Evolutionary conservation across 441 rosid genomes (phyloP), one percentile per base, ranked within the genome.

Genomic region (Syzygium syzygioides): DNA sequence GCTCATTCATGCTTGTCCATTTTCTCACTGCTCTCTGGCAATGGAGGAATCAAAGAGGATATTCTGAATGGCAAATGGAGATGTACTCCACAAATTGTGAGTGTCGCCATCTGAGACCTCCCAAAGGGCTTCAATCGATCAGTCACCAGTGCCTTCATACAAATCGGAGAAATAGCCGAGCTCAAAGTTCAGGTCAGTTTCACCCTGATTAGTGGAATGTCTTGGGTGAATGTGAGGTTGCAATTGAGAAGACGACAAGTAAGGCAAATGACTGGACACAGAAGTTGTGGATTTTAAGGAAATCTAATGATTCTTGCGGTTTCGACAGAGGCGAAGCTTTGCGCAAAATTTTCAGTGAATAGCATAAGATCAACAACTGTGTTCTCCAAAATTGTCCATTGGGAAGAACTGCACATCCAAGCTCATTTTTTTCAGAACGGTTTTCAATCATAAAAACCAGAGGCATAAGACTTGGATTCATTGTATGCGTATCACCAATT

Each of bases 301-400:
- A 53, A 32, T 32, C 17, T 1, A 55, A 55, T 13, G 45, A 32
- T 23, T 55, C 32, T 53, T 85, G 66, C 7, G 52, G 87, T 59
- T 85, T 85, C 4, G 50, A 55, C 87, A 85, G 66, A 53, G 87
- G 20, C 2, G n/a, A 54, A 13, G 56, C 71, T 85, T 85, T 6
- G 26, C 59, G n/a, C 85, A 71, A n/a, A 37, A 45, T 26, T 32
- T 88, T 88, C 87, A 88, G 19, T 17, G 71, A 88, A 55, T 25
- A 88, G 53, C 90, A 55, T 48, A 85, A n/a, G 30, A 88, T 86
- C 87, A 88, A 4, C 26, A 88, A 37, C 84, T 86, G 71, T 13
- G 34, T 23, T 68, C 87, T 68, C 84, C 89, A 85, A 1, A 41
- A 18, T 34, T 85, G 62, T 32, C 87, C 84, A 68, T 23, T 55